Evolutionary conservation across 345 rosid species (phyloP), one percentile per base, ranked within the genome.

Genomic region (Camelina hispida): DNA sequence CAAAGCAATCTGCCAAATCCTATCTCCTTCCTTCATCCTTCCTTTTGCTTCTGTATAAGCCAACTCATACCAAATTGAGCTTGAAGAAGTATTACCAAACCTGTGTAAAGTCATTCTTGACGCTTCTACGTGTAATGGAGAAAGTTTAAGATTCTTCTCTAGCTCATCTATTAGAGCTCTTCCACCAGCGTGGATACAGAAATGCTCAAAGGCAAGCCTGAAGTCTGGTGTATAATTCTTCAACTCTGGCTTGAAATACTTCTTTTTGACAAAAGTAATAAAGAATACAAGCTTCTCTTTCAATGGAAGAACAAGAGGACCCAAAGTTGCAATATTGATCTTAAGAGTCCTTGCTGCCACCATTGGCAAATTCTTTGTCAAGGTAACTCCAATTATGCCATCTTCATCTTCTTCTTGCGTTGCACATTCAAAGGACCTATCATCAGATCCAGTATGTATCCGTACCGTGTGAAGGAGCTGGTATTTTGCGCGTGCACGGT

Each of bases 51-150:
- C 93, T 0, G 72, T 68, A 22, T 88, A 90, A 32, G 96, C 93
- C 55, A 88, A 63, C 73, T 88, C 90, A 4, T 90, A 88, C 91
- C 91, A 90, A 11, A 88, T 72, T 5, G 88, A 90, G 74, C 87
- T 85, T 9, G 91, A 88, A 1, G 93, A 87, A 18, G 91, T 88
- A 50, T 90, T 88, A 15, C 93, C 93, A 40, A 88, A 88, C 74
- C 96, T 77, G 66, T 87, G 84, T n/a, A 90, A 77, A 13, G 93
- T 87, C 96, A 90, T 90, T 74, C 88, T 84, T 1, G 93, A 87
- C 11, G 96, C 93, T 52, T 90, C 96, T 66, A 84, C 84, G 42
- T 85, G 90, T 87, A 87, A 79, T 0, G 88, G 79, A 7, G 80
- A 73, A 0, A 90, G 84, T 13, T 77, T 67, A 28, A 90, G 81